Conservation (phyloP, 169 alveolate genomes). For the Plasmodium billcollinsi region DNA sequence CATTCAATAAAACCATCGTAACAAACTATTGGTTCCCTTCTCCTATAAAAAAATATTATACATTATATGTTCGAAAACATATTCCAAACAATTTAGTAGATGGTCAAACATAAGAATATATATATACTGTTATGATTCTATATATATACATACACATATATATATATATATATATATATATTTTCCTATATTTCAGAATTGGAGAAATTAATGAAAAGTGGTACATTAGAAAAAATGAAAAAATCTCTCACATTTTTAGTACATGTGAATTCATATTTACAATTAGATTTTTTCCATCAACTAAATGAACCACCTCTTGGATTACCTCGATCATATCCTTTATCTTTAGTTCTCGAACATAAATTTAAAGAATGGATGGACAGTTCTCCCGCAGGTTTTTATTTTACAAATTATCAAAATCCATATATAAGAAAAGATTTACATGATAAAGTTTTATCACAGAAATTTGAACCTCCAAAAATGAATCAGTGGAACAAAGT, state of each 20-base stretch:
- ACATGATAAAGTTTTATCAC: neutral
- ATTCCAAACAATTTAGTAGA: constrained; percentile 20
- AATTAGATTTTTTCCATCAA: constrained; percentile 44
- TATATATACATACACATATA: neutral
- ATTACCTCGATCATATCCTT: neutral
- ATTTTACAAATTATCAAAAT: constrained; percentile 43
- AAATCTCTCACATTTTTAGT: constrained; percentile 15
- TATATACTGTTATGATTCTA: neutral
- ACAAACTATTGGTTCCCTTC: constrained; percentile 66
- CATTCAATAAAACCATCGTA: neutral
- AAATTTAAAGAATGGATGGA: constrained; percentile 12
- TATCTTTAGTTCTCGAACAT: constrained; percentile 24
- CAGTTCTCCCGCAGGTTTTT: constrained; percentile 9
- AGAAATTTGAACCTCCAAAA: constrained; percentile 25
- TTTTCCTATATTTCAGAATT: neutral
- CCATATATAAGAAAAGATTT: neutral
- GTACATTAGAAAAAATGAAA: constrained; percentile 35
- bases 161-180: neutral
- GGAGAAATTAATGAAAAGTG: constrained; percentile 14
- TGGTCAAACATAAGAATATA: constrained; percentile 2
- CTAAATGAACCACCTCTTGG: constrained; percentile 30
- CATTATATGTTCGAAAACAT: constrained; percentile 20
- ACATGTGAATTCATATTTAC: constrained; percentile 45
- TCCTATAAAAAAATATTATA: constrained; percentile 26
- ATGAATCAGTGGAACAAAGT: neutral